Evolutionary conservation across 331 rosid species (phyloP), one percentile per base, ranked within the genome.

Genomic region (Rhamnella rubrinervis): DNA sequence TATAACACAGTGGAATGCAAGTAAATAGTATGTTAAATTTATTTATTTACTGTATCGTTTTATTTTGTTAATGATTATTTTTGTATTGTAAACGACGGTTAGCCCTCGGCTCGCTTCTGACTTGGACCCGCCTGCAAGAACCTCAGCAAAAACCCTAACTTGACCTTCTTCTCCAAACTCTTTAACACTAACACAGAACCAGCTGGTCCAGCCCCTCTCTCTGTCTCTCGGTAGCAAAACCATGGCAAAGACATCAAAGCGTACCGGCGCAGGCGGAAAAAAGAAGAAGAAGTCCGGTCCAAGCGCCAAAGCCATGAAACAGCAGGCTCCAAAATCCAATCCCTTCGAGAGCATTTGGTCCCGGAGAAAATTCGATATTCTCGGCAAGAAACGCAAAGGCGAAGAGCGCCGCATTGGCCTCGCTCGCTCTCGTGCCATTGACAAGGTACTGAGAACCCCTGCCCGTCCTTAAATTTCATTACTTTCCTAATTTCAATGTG

Each of bases 321-420:
- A 65, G 52, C 81, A 83, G 53, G 80, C 83, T 2, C 55, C 83
- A 0, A 82, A 68, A 20, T 74, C 64, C 38, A 41, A 84, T 31
- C 90, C 87, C 1, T 93, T 93, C 73, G 97, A 91, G 72, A 84
- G 85, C 8, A 88, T 93, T n/a, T 85, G 97, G 97, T 83, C 96
- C 16, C 79, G 86, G 0, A 65, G 89, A 55, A 93, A 93, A 68
- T 93, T 93, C 72, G 89, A 91, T 20, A 73, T 87, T 2, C 77
- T 93, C 12, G 97, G 96, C 0, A 87, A 89, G 81, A 91, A 91
- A 68, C 91, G 91, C 46, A 93, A 87, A 73, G 98, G 97, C 12
- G 98, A 93, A 59, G 75, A 88, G 65, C 88, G 78, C 20, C 88
- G 96, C 21, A 18, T 80, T 10, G 98, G 98, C 44, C 81, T 75